phyloP scores from a whole-genome alignment of 169 alveolate species.

The Eimeria sp. region DNA sequence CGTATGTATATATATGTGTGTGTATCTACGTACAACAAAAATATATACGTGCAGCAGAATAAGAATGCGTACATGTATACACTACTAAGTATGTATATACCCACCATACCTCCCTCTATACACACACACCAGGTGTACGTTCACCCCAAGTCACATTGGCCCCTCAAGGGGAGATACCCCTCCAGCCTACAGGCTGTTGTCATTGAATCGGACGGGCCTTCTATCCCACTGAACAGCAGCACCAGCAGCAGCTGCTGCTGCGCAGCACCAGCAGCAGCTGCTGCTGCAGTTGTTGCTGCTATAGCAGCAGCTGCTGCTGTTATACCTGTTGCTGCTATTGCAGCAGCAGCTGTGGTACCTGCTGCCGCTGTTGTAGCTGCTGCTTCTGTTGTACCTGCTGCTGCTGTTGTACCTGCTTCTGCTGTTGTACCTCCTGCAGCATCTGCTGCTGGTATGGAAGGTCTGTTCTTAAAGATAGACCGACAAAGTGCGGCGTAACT shows the following conservation, averaged over 20 bases:
- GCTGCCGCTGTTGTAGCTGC: not conserved
- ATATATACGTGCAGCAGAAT: too few species aligned
- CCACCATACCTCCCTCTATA: too few species aligned
- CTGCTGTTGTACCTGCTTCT: not conserved
- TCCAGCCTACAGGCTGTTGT: too few species aligned
- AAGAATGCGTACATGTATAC: not conserved
- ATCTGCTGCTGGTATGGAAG: not conserved
- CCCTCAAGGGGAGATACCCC: too few species aligned
- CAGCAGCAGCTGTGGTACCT: not conserved
- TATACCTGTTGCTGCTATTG: not conserved
- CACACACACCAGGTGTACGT: not conserved
- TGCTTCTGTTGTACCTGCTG: not conserved
- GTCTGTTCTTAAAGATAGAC: too few species aligned
- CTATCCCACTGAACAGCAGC: too few species aligned
- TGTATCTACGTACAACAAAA: too few species aligned
- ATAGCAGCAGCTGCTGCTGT: not conserved
- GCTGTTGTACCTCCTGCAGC: not conserved
- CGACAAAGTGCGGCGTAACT: too few species aligned
- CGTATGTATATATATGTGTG: too few species aligned
- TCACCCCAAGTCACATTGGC: not conserved
- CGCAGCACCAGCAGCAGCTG: not conserved
- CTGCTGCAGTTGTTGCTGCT: not conserved
- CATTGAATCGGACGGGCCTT: too few species aligned
- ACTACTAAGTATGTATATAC: not conserved
- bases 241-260: not conserved